Base-by-base conservation (phyloP, 345 rosid genomes). In the Populus ilicifolia region DNA sequence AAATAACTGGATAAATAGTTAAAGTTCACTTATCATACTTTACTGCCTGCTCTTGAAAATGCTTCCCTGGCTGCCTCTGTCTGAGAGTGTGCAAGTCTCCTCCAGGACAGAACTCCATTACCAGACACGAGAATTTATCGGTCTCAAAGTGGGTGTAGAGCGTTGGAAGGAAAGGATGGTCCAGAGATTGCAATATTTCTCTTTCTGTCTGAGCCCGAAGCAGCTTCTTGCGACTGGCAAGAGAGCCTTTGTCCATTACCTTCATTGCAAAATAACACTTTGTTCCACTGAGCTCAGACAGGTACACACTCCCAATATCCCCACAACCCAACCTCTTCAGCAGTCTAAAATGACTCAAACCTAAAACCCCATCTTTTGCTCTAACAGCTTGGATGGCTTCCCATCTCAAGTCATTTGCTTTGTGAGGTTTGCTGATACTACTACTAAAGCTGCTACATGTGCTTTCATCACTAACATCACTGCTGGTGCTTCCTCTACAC, bases 81-180 rank as follows among this genome's bases (percentile, higher is more conserved):
- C 98, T 84, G 72, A 94, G 96, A 27, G 98, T 85, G 80, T 94
- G 98, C 87, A 92, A 80, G 73, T 94, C 97, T 46, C 98, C 97
- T 68, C 98, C 98, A 61, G 97, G 94, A 81, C 98, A 94, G 79
- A 90, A 94, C 76, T 92, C 98, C 98, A 94, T 94, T 69, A 94
- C 91, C 82, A 94, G 80, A 85, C 97, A 94, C 0, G 97, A 90
- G 84, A 94, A 94, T 79, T 92, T 94, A 70, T 94, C 97, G 2
- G 97, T 92, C 86, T 94, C 98, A 76, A 94, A 94, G 69, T 94
- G 96, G 30, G 90, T 87, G 72, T 94, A 94, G 30, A 94, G 93
- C 0, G 96, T 90, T 8, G 98, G 97, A 79, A 94, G 96, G 88
- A 94, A 94, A 9, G 97, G 97, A 75, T 92, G 98, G 82, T 94